Base-by-base conservation (phyloP, 2,329 filamentous ascomycete species). In the Didymellaceae sp. region DNA sequence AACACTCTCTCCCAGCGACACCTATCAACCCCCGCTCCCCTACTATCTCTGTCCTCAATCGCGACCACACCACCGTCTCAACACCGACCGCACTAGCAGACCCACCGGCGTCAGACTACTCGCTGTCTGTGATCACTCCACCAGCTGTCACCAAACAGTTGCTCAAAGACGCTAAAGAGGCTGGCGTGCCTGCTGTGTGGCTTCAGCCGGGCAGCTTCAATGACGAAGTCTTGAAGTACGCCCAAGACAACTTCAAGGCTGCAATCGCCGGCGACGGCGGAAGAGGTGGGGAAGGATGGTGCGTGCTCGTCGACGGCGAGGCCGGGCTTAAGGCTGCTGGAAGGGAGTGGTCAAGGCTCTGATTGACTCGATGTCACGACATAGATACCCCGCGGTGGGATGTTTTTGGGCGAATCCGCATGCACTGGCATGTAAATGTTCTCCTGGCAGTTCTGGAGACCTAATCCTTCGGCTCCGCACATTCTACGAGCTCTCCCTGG, bases 171-270 rank as follows among this genome's bases (percentile, higher is more conserved):
- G 94, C 93, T 0, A 89, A 72, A 78, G 82, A 47, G 79, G 88
- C 9, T 87, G 91, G 3, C 77, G 96, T 34, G 81, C 84, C 14
- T 82, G 89, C 20, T 1, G 67, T 72, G 8, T 72, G 64, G 62
- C 77, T 97, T 59, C 94, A 97, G 76, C 94, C 94, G 0, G 94
- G 93, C 1, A 92, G 86, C 13, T 97, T 89, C 68, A 86, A 96
- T 69, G 84, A 89, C 42, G 84, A 85, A 50, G 88, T 91, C 17
- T 69, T 96, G 55, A 77, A 81, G 31, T 91, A 83, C 72, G 91
- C 90, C 3, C 77, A 80, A 53, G 77, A 77, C 35, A 81, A 88
- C 58, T 96, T 94, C 64, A 78, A 85, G 59, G 85, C 86, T 28
- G 87, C 78, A 35, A 81, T 91, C 26, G 87, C 90, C 32, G 71